A percentile compares a stretch with the other conserved stretches of the same genome.
These are phyloP conservation scores for Ogataea paradorogensis DNA, from an alignment of 805 yeast species.

Conservation along the genomic window DNA sequence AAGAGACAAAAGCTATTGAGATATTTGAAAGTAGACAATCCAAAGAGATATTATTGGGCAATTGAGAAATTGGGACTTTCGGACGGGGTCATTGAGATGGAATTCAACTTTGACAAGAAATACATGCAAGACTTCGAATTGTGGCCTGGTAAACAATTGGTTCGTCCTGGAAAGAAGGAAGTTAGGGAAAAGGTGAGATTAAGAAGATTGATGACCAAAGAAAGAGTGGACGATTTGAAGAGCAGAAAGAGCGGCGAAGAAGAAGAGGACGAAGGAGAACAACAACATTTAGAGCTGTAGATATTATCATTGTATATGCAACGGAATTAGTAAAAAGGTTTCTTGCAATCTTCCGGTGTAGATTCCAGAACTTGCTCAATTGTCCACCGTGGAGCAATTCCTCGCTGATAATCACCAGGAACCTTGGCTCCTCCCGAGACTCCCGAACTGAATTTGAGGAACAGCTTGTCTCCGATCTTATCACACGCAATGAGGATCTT, in stretches of 20 bases:
- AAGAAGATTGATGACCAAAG: conserved; percentile 32
- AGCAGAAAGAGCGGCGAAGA: background rate
- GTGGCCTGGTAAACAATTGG: conserved; percentile 70
- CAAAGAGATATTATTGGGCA: conserved; percentile 81
- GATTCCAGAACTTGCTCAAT: conserved; percentile 72
- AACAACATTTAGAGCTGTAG: conserved; percentile 1
- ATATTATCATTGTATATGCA: conserved; percentile 1
- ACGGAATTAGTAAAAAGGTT: conserved; percentile 18
- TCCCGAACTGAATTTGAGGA: conserved; percentile 75
- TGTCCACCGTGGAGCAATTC: conserved; percentile 68
- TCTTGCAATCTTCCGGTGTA: conserved; percentile 62
- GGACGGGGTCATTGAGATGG: conserved; percentile 72
- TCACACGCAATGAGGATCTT: conserved; percentile 64
- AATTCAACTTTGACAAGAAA: conserved; percentile 75
- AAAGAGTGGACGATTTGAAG: conserved; percentile 4
- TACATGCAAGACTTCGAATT: conserved; percentile 76
- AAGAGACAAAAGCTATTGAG: conserved; percentile 79
- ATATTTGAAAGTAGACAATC: conserved; percentile 77
- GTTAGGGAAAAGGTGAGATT: conserved; percentile 46
- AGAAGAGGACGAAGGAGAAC: too few species aligned
- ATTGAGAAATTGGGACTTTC: conserved; percentile 84
- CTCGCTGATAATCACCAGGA: conserved; percentile 54
- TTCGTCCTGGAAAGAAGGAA: conserved; percentile 52
- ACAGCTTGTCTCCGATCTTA: conserved; percentile 74
- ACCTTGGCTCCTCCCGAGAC: conserved; percentile 57